Conservation (phyloP, 768 basidiomycete species). For the Rhodotorula kratochvilovae region DNA sequence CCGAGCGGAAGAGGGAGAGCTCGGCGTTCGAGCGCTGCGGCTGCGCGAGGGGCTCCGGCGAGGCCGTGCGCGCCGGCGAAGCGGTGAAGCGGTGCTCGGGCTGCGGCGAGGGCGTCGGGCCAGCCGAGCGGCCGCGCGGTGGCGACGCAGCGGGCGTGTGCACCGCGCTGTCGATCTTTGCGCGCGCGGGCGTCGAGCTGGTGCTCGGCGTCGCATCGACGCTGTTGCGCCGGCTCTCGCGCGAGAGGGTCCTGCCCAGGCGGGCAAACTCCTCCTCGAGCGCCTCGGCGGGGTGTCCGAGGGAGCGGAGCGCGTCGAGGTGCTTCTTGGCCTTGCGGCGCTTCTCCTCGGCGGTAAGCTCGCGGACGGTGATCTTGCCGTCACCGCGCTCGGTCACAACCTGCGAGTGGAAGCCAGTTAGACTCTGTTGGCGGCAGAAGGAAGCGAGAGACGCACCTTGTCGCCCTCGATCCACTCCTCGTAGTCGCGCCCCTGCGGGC, state of each 20-base stretch:
- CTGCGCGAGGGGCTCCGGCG: background rate
- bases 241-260: background rate
- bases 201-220: background rate
- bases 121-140: background rate
- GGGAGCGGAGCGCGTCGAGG: slow-evolving; percentile 32
- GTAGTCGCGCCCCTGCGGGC: slow-evolving; percentile 6
- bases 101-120: background rate
- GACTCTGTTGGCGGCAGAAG: no score
- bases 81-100: background rate
- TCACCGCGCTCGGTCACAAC: slow-evolving; percentile 26
- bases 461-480: slow-evolving; percentile 21
- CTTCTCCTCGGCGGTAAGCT: slow-evolving; percentile 30
- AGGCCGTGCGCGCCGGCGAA: slow-evolving; percentile 8
- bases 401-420: background rate
- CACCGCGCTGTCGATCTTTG: background rate
- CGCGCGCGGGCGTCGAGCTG: background rate
- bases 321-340: slow-evolving; percentile 26
- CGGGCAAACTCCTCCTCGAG: slow-evolving; percentile 25
- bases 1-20: slow-evolving; percentile 20
- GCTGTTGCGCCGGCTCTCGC: background rate
- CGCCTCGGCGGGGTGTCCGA: slow-evolving; percentile 28
- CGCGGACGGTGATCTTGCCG: slow-evolving; percentile 22
- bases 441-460: slow-evolving; percentile 9
- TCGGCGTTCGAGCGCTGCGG: background rate
- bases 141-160: background rate